Evolutionary conservation across 202 grass and related monocot species (phyloP), one percentile per base, ranked within the genome.

Genomic region (Setaria italica): DNA sequence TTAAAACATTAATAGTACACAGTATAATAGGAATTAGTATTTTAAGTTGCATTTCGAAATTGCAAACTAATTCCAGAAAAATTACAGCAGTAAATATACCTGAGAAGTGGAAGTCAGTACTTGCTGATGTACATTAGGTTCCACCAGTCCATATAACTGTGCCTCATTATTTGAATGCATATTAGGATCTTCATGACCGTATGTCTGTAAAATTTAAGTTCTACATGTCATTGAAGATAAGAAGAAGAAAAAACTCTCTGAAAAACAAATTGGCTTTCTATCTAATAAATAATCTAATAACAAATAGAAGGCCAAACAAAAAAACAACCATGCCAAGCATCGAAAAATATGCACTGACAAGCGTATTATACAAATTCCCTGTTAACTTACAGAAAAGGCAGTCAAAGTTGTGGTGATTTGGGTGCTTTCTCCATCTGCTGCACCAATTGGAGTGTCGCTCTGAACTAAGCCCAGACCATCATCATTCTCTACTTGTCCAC

Each of bases 401-500:
- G 90, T 43, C 77, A 92, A 85, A 86, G 51, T 78, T 77, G 90
- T 30, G 33, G 84, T 63, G 21, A 71, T 89, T 77, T 92, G 88
- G 6, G 86, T 62, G 62, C 86, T 90, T 41, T 85, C 84, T 37
- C 45, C 78, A 83, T 83, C 88, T 5, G 58, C 76, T 41, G 74
- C 82, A 77, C 42, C 91, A 71, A 84, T 59, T 56, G 88, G 90
- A 80, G 90, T 91, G 59, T 90, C 62, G 2, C 84, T 89, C 83
- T 89, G 88, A 45, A 95, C 88, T 71, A 95, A 80, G 55, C 93
- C 93, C 57, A 95, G 76, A 17, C 91, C 93, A 67, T 89, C 88
- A 83, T 91, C 91, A 70, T 86, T 88, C 43, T 87, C 93, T 62
- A 92, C 70, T 76, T 92, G 86, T n/a, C 78, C 76, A 75, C 75